These are phyloP conservation scores for Nakazawaea ishiwadae DNA, from an alignment of 805 yeast genomes.

Conservation along the genomic window DNA sequence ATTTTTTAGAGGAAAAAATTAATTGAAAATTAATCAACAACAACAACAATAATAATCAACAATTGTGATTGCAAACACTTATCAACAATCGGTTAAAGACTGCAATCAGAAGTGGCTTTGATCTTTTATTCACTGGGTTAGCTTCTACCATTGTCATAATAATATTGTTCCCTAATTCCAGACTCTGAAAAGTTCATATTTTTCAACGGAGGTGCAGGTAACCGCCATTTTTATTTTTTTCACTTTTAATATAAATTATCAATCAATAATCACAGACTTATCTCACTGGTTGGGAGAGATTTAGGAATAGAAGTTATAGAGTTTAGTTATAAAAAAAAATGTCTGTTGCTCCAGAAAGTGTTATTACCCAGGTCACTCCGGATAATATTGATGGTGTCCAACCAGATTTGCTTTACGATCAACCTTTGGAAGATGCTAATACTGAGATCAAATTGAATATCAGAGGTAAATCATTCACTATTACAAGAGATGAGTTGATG, in stretches of 20 bases:
- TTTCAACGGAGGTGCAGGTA: conserved; percentile 12
- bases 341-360: conserved; percentile 25
- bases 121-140: too few relatives aligned
- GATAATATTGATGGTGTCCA: conserved; percentile 25
- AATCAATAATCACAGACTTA: neutral
- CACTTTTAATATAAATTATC: too few relatives aligned
- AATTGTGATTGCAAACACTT: too few relatives aligned
- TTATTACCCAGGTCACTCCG: conserved; percentile 70
- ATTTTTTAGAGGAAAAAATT: too few relatives aligned
- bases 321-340: neutral
- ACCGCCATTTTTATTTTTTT: conserved; percentile 11
- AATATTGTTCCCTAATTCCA: too few relatives aligned
- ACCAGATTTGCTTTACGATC: conserved; percentile 12
- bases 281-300: neutral
- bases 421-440: conserved; percentile 42
- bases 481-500: conserved; percentile 86
- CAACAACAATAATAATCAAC: too few relatives aligned
- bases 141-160: too few relatives aligned
- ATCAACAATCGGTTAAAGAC: too few relatives aligned
- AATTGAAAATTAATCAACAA: too few relatives aligned
- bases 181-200: neutral
- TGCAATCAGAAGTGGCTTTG: too few relatives aligned
- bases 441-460: conserved; percentile 74
- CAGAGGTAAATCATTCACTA: conserved; percentile 67
- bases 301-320: neutral